phyloP scores from a whole-genome alignment of 2,329 filamentous ascomycete species.

The Hortaea sp. region DNA sequence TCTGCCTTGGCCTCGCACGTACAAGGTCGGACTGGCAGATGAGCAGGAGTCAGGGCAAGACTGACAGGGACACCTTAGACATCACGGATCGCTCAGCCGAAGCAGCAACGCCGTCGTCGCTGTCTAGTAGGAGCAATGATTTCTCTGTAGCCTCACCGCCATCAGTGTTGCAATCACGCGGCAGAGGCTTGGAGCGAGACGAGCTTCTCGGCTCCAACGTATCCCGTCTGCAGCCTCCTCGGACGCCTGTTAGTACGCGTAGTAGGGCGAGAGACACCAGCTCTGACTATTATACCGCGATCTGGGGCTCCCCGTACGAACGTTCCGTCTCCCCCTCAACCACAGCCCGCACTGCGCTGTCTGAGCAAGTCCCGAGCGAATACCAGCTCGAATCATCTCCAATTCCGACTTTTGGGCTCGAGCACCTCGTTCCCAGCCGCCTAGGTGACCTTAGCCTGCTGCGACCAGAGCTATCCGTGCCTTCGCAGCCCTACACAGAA shows the following conservation, averaged over 20 bases:
- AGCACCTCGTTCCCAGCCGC: conserved; percentile 24
- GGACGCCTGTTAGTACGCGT: conserved; percentile 18
- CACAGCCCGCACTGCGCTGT: conserved; percentile 22
- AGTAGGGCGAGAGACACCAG: conserved; percentile 16
- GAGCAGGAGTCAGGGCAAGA: not conserved
- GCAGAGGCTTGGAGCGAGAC: conserved; percentile 1
- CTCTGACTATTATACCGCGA: conserved; percentile 52
- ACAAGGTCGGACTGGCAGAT: conserved; percentile 5
- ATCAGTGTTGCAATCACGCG: not conserved
- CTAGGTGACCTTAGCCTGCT: conserved; percentile 15
- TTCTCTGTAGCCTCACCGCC: conserved; percentile 3
- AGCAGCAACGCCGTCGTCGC: conserved; percentile 6
- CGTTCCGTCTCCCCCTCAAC: conserved; percentile 42
- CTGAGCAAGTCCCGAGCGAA: conserved; percentile 20
- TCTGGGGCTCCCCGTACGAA: conserved; percentile 87
- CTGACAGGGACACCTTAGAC: conserved; percentile 1
- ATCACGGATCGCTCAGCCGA: conserved; percentile 2
- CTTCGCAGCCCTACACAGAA: conserved; percentile 5
- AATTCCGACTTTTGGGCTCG: conserved; percentile 23
- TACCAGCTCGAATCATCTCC: conserved; percentile 21
- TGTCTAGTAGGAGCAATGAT: conserved; percentile 4
- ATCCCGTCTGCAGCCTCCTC: conserved; percentile 16
- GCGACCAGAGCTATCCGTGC: conserved; percentile 5
- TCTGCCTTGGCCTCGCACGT: conserved; percentile 3
- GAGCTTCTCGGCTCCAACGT: conserved; percentile 9